A percentile compares a stretch with the other conserved stretches of the same genome.
Conservation (phyloP, 164 flowering plant species). For the Liriodendron chinense region DNA sequence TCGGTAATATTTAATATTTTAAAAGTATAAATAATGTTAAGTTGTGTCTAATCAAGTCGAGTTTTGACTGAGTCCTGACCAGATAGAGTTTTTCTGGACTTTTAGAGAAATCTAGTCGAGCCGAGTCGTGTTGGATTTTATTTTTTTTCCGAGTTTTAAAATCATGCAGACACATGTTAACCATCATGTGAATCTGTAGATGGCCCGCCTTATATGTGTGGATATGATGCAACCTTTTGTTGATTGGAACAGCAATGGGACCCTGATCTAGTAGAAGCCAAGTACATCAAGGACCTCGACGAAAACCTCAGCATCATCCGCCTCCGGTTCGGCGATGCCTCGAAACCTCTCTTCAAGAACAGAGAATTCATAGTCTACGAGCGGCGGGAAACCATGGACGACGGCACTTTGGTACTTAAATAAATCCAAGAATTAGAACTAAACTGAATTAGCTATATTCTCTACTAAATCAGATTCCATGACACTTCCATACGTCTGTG, state of each 20-base stretch:
- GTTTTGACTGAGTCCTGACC: too few species aligned
- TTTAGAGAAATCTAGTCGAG: too few species aligned
- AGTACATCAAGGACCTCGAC: constrained; percentile 66
- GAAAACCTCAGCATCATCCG: constrained; percentile 75
- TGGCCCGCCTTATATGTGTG: too few species aligned
- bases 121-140: too few species aligned
- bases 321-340: constrained; percentile 61
- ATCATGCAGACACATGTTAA: too few species aligned
- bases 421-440: neutral
- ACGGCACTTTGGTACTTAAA: constrained; percentile 69
- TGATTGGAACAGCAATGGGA: constrained; percentile 71
- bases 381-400: constrained; percentile 85
- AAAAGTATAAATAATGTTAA: too few species aligned
- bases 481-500: neutral
- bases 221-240: neutral
- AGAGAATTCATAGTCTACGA: constrained; percentile 86
- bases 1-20: too few species aligned
- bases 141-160: too few species aligned
- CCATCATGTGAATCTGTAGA: too few species aligned
- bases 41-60: too few species aligned
- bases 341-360: constrained; percentile 74
- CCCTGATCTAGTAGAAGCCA: constrained; percentile 72
- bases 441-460: neutral
- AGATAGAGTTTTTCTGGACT: too few species aligned
- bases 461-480: neutral